phyloP scores from a whole-genome alignment of 805 yeast genomes.

The Millerozyma miso region DNA sequence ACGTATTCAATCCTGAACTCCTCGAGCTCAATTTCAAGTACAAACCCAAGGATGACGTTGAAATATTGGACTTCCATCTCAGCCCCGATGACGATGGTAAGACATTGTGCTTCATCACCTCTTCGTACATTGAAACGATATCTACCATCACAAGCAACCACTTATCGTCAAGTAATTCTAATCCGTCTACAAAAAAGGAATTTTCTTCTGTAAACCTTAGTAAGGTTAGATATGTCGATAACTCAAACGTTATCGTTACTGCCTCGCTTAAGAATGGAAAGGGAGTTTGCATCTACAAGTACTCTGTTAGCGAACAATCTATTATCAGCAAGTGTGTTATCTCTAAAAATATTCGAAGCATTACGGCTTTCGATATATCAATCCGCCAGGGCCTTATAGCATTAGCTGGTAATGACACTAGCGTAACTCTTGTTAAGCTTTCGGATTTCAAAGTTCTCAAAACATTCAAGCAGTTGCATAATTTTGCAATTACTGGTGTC shows the following conservation, averaged over 20 bases:
- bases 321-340: constrained; percentile 40
- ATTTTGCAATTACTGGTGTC: constrained; percentile 73
- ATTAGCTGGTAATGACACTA: constrained; percentile 61
- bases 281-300: constrained; percentile 41
- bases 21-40: constrained; percentile 52
- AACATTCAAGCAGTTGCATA: constrained; percentile 59
- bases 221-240: constrained; percentile 40
- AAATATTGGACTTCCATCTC: constrained; percentile 59
- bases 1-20: constrained; percentile 53
- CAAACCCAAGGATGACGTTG: constrained; percentile 49
- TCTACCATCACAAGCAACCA: constrained; percentile 45
- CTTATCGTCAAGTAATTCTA: constrained; percentile 21
- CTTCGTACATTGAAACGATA: constrained; percentile 47
- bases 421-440: constrained; percentile 54
- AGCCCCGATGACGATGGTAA: constrained; percentile 57
- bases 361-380: constrained; percentile 49
- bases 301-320: constrained; percentile 38
- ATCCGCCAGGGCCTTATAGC: constrained; percentile 43
- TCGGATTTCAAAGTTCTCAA: constrained; percentile 49
- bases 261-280: constrained; percentile 28
- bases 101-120: constrained; percentile 59
- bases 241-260: constrained; percentile 27
- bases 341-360: constrained; percentile 48
- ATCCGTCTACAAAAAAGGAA: constrained; percentile 14
- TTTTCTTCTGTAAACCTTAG: constrained; percentile 30